Evolutionary conservation across 495 filamentous ascomycete genomes (phyloP).

Genomic region (Trichoderma orchidacearum): DNA sequence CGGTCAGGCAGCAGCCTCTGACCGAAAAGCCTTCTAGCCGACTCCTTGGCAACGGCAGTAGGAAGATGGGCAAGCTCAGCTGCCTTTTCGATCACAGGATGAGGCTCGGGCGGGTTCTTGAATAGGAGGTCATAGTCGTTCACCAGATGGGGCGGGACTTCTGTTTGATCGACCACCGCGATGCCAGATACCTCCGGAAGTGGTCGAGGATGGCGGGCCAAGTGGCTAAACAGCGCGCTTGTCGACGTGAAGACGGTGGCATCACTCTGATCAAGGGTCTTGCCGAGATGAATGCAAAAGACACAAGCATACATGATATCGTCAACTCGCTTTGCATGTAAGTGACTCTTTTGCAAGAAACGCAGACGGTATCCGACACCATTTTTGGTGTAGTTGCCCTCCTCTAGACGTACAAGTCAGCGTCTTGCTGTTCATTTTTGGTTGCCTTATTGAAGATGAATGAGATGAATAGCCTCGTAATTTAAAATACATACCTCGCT

Average conservation of each 20-base stretch:
- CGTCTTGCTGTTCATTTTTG: not conserved
- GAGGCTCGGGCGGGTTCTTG: conserved; percentile 13
- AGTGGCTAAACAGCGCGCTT: conserved; percentile 22
- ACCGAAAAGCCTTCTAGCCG: conserved; percentile 14
- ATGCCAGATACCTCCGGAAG: conserved; percentile 24
- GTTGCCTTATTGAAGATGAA: conserved; percentile 4
- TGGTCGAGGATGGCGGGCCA: conserved; percentile 26
- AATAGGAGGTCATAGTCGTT: conserved; percentile 36
- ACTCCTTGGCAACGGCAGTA: conserved; percentile 18
- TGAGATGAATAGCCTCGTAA: too few relatives aligned
- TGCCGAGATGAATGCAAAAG: conserved; percentile 25
- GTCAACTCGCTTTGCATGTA: conserved; percentile 18
- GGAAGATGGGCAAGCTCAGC: conserved; percentile 18
- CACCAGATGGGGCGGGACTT: conserved; percentile 7
- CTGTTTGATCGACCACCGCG: conserved; percentile 17
- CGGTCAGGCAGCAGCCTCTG: conserved; percentile 22
- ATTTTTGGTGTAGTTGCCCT: conserved; percentile 19
- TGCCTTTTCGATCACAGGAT: conserved; percentile 14
- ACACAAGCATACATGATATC: conserved; percentile 25
- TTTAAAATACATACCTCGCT: conserved; percentile 18
- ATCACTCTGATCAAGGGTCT: conserved; percentile 22
- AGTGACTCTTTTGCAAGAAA: conserved; percentile 27
- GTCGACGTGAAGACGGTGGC: conserved; percentile 28
- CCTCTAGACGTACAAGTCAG: conserved; percentile 7
- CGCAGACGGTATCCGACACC: conserved; percentile 23